Conservation (phyloP, 2,329 filamentous ascomycete species). For the Periconia sp. region DNA sequence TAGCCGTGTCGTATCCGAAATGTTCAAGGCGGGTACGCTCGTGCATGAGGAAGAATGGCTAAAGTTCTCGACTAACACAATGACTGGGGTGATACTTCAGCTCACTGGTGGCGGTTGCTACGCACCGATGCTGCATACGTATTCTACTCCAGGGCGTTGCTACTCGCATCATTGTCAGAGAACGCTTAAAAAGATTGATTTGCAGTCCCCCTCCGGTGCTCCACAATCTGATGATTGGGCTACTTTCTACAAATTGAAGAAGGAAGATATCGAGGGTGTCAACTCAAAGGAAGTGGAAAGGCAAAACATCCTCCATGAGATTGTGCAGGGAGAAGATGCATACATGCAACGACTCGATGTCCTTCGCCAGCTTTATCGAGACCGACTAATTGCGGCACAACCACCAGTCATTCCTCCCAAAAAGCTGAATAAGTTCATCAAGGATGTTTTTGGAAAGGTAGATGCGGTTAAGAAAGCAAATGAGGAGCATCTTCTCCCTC, state of each 20-base stretch:
- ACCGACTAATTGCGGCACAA: conserved; percentile 73
- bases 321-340: conserved; percentile 89
- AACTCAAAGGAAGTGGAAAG: conserved; percentile 88
- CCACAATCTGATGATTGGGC: conserved; percentile 81
- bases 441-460: conserved; percentile 87
- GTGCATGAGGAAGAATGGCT: conserved; percentile 96
- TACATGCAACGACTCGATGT: conserved; percentile 92
- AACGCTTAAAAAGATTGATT: conserved; percentile 91
- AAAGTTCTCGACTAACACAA: conserved; percentile 79
- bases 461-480: conserved; percentile 90
- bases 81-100: conserved; percentile 93
- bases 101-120: conserved; percentile 92
- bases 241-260: conserved; percentile 83
- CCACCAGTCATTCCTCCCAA: conserved; percentile 83
- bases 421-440: conserved; percentile 78
- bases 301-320: conserved; percentile 94
- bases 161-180: conserved; percentile 94
- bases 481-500: conserved; percentile 88
- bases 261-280: conserved; percentile 73
- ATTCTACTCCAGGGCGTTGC: conserved; percentile 74
- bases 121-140: conserved; percentile 77
- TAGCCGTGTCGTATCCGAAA: conserved; percentile 75
- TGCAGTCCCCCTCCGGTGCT: conserved; percentile 73
- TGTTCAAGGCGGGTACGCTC: conserved; percentile 79
- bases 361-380: conserved; percentile 82